Evolutionary conservation across 2,329 filamentous ascomycete species (phyloP).

Genomic region (Boeremia exigua): DNA sequence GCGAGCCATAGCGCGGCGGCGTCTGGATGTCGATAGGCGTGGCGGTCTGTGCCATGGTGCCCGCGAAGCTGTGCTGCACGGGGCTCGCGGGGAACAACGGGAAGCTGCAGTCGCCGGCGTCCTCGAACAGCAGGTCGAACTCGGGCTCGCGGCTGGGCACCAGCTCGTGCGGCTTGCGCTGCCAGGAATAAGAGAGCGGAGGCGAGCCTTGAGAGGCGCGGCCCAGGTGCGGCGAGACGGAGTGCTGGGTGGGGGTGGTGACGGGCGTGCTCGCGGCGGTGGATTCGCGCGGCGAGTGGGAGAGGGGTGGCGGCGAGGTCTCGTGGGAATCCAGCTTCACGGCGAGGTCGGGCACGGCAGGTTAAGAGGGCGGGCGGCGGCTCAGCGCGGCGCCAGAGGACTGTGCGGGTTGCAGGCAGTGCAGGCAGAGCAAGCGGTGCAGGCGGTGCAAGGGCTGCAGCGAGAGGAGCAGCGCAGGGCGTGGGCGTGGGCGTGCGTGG

Average conservation of each 20-base stretch:
- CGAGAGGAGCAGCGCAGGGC: too few species aligned
- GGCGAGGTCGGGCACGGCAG: constrained; percentile 25
- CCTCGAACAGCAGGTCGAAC: constrained; percentile 49
- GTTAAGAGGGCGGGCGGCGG: constrained; percentile 3
- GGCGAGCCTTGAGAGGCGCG: constrained; percentile 50
- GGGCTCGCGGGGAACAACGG: constrained; percentile 47
- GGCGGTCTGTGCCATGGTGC: constrained; percentile 60
- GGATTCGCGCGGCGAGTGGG: constrained; percentile 59
- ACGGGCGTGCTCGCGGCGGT: constrained; percentile 61
- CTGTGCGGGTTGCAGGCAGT: constrained; percentile 23
- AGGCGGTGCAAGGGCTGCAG: too few species aligned
- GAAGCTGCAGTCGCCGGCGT: constrained; percentile 51
- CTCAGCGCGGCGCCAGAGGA: constrained; percentile 16
- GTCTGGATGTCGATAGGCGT: constrained; percentile 67
- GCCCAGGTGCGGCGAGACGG: constrained; percentile 50
- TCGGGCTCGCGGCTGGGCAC: constrained; percentile 40
- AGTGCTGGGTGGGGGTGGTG: constrained; percentile 47
- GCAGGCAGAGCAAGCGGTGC: too few species aligned
- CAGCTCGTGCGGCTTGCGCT: constrained; percentile 49
- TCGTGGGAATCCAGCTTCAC: constrained; percentile 63
- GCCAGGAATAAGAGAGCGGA: constrained; percentile 52
- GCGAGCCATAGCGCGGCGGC: constrained; percentile 60
- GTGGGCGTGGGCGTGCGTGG: neutral
- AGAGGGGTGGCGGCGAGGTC: constrained; percentile 58
- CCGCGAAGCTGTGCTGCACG: constrained; percentile 24